Base-by-base conservation (phyloP, 2,329 filamentous ascomycete genomes). In the Fusarium nisikadoi region DNA sequence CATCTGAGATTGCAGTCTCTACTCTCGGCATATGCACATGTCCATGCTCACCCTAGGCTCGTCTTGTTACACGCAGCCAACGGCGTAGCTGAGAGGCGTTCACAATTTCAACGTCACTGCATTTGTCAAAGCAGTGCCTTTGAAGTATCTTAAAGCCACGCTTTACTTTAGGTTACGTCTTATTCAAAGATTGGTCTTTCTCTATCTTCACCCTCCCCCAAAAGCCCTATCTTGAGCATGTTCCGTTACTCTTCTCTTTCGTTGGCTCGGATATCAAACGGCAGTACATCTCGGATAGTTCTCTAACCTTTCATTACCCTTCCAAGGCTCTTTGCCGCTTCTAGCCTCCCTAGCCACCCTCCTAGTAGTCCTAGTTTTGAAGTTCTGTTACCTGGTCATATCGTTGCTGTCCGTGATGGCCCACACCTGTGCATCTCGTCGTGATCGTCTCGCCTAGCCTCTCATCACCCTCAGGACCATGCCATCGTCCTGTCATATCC, bases 391-490 rank as follows among this genome's bases (percentile, higher is more conserved):
- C 68, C 56, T 63, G 43, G 60, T 60, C 68, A 71, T 71, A 58
- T 73, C 68, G 76, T 75, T 73, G 72, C 64, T 72, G 69, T 77
- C 76, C 69, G 71, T 70, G 66, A 76, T 74, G 77, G 78, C 74
- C 79, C 79, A 80, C 79, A 76, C 76, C 72, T 77, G 76, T 77
- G 77, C 77, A 79, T 76, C 75, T 78, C 76, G 77, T 80, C 76
- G 75, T 78, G 76, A 79, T 80, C 75, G 72, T 79, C 79, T 73
- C 71, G 68, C 74, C 72, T 73, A 76, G 74, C 62, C 68, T 68
- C 72, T 70, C 64, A 71, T 69, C 74, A 73, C 72, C 75, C 74
- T 77, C 72, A 78, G 66, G 65, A 68, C 75, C 76, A 80, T 80
- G 76, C 74, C 77, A 79, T 79, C 79, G 79, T 79, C 75, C 72